Base-by-base conservation (phyloP, 306 rosid species). In the Lathyrus aphaca region DNA sequence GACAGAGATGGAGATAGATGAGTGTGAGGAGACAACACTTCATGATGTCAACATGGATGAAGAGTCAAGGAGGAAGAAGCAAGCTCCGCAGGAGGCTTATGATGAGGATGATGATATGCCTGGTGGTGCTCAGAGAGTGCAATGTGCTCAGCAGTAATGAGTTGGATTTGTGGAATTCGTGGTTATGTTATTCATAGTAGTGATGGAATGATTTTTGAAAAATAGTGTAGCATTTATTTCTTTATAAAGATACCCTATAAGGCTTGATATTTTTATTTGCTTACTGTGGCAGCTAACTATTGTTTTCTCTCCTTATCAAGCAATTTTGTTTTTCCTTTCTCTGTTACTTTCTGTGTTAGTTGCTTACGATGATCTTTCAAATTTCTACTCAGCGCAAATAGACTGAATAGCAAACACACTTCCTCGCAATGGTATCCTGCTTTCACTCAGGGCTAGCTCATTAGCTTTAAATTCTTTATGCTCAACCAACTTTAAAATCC, bases 91-190 rank as follows among this genome's bases (percentile, higher is more conserved):
- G 49, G 97, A 92, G 74, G 95, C 92, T 4, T 89, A 92, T 1
- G 96, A 89, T 0, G 98, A 92, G 32, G 98, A 87, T 1, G 96
- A 89, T 0, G 96, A 89, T 1, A 80, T 86, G 96, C 96, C 8
- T 3, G 96, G 96, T 16, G 95, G 97, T 39, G 89, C 86, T 30
- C 98, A 89, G 71, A 86, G 98, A 68, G 98, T 89, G 10, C 98
- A 88, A 55, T 92, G 98, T 14, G 96, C 98, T 3, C 98, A 90
- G 80, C 96, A 90, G 87, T 90, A 54, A 78, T 51, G 10, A 53
- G 19, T 16, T 2, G 10, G 30, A 10, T 17, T 5, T 1, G 7
- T 17, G 2, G 55, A 65, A 53, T 23, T 39, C 13, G 27, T 58
- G 32, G 9, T 65, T 59, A 48, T 67, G 19, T 6, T 42, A 4